Conservation (phyloP, 768 basidiomycete genomes). For the Podaxis sp. region DNA sequence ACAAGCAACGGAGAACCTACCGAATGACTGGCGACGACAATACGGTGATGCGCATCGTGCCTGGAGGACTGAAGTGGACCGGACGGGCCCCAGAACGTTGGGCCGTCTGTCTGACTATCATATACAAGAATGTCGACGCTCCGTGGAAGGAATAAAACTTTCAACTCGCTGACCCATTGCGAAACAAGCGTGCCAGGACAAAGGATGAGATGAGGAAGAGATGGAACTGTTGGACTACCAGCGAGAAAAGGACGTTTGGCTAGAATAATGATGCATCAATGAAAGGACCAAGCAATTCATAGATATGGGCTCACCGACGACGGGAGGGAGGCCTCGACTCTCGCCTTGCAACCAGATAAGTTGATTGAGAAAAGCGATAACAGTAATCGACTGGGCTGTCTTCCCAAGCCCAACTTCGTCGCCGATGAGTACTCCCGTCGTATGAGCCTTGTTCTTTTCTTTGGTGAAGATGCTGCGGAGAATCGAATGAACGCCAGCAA, state of each 20-base stretch:
- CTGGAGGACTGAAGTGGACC: conserved; percentile 20
- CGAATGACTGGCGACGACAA: conserved; percentile 25
- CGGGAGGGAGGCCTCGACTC: conserved; percentile 17
- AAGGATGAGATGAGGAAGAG: conserved; percentile 23
- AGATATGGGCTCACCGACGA: conserved; percentile 19
- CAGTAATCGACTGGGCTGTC: conserved; percentile 21
- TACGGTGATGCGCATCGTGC: conserved; percentile 12
- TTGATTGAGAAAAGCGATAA: conserved; percentile 22
- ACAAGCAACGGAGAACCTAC: conserved; percentile 18
- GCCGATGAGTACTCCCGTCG: conserved; percentile 19
- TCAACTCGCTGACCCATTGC: conserved; percentile 25
- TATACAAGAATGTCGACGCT: conserved; percentile 28
- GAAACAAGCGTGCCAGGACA: conserved; percentile 24
- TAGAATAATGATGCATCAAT: not conserved
- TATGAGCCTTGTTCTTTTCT: not conserved
- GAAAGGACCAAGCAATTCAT: not conserved
- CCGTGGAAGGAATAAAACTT: conserved; percentile 14
- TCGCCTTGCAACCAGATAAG: not conserved
- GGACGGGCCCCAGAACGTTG: conserved; percentile 21
- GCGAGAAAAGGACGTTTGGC: conserved; percentile 16
- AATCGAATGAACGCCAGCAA: conserved; percentile 20
- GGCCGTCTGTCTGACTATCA: not conserved
- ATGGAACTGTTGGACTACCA: conserved; percentile 12
- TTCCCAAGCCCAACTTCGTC: conserved; percentile 33
- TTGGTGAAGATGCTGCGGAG: conserved; percentile 16